Percentiles rank a stretch among this genome's conserved stretches.
Evolutionary conservation across 345 rosid genomes (phyloP).

Genomic region (Syzygium jambos): DNA sequence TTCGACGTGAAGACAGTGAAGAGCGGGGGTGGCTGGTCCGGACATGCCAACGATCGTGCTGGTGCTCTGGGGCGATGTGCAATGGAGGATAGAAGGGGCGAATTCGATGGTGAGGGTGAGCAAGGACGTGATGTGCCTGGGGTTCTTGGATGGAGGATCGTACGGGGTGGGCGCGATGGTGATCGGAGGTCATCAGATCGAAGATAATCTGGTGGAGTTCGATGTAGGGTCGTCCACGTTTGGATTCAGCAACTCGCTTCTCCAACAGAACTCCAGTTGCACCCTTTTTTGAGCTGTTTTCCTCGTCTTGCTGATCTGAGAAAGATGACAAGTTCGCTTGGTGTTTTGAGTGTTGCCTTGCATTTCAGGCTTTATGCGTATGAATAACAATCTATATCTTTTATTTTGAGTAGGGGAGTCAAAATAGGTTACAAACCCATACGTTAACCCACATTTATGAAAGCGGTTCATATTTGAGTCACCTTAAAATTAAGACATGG

Average conservation of each 20-base stretch:
- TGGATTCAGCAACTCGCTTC: constrained; percentile 28
- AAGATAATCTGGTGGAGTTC: constrained; percentile 24
- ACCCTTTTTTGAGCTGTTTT: neutral
- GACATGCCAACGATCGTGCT: constrained; percentile 19
- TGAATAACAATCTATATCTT: neutral
- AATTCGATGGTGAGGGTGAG: constrained; percentile 26
- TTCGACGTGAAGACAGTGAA: neutral
- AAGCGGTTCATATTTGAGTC: too few relatives aligned
- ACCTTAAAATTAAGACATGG: too few relatives aligned
- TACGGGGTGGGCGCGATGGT: constrained; percentile 15
- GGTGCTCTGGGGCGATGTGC: constrained; percentile 9
- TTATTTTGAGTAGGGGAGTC: neutral
- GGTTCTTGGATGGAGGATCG: constrained; percentile 24
- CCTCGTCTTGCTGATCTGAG: neutral
- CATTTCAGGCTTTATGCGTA: neutral
- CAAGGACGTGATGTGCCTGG: constrained; percentile 16
- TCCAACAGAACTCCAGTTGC: constrained; percentile 15
- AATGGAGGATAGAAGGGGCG: constrained; percentile 27
- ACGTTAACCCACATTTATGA: too few relatives aligned
- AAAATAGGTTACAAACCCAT: too few relatives aligned
- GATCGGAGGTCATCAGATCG: constrained; percentile 32
- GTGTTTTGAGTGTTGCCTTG: neutral
- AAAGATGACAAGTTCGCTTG: neutral
- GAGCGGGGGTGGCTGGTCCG: constrained; percentile 7
- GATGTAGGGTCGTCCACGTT: constrained; percentile 22